Percentiles rank a stretch among this genome's conserved stretches.
phyloP scores from a whole-genome alignment of 1,139 yeast genomes.

The Meyerozyma elateridarum region DNA sequence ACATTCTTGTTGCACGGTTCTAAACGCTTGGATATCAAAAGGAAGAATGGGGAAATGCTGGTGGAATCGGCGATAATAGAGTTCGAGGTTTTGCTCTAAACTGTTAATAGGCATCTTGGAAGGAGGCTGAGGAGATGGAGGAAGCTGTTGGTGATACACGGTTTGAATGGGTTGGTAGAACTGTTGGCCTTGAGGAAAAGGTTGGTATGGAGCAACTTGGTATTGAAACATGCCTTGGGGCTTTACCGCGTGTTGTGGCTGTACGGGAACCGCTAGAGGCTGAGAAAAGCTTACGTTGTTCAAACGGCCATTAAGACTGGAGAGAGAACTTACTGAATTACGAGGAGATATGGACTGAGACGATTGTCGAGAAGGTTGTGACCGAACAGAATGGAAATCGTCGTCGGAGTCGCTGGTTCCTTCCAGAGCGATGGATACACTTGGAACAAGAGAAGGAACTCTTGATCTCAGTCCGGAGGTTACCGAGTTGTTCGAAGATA shows the following conservation, averaged over 20 bases:
- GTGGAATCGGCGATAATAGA: constrained; percentile 54
- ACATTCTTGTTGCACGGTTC: constrained; percentile 21
- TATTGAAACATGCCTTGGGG: constrained; percentile 2
- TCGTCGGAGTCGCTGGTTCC: constrained; percentile 36
- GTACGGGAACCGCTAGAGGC: constrained; percentile 6
- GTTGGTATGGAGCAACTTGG: background rate
- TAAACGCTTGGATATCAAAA: constrained; percentile 17
- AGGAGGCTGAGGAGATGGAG: constrained; percentile 4
- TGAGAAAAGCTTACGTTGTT: constrained; percentile 10
- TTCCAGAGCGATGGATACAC: constrained; percentile 20
- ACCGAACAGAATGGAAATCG: constrained; percentile 32
- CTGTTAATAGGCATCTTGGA: constrained; percentile 13
- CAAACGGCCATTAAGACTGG: constrained; percentile 44
- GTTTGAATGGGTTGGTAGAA: constrained; percentile 2
- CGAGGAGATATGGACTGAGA: constrained; percentile 40
- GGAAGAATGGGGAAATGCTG: constrained; percentile 56
- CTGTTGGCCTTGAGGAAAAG: background rate
- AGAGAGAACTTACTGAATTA: constrained; percentile 39
- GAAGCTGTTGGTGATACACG: constrained; percentile 1
- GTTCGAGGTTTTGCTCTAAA: constrained; percentile 21
- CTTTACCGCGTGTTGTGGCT: constrained; percentile 7
- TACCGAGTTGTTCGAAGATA: constrained; percentile 19
- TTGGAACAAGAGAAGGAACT: constrained; percentile 27
- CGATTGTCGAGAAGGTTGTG: constrained; percentile 7
- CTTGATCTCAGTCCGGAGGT: constrained; percentile 28